Evolutionary conservation across 1,284 basidiomycete species (phyloP).

Genomic region (Agaricales sp.): DNA sequence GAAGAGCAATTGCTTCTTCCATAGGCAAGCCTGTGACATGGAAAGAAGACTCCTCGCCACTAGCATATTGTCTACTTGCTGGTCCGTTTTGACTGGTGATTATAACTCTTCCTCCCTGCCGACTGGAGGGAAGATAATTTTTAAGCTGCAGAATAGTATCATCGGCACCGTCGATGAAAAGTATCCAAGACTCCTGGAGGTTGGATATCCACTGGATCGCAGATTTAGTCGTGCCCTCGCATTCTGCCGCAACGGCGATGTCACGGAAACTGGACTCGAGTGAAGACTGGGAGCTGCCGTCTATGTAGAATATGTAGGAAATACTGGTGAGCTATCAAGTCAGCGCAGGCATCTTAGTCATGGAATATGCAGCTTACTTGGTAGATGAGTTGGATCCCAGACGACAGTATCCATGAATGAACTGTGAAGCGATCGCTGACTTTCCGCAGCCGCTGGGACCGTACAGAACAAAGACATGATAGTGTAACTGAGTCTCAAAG

Average conservation of each 20-base stretch:
- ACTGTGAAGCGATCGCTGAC: not conserved
- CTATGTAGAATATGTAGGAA: not conserved
- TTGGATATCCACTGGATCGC: not conserved
- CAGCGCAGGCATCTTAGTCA: not conserved
- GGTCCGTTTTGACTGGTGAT: not conserved
- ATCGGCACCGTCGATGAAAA: not conserved
- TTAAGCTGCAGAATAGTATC: not conserved
- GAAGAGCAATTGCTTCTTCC: not conserved
- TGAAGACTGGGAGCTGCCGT: not conserved
- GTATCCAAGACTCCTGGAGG: not conserved
- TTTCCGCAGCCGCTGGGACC: not conserved
- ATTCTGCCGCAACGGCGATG: not conserved
- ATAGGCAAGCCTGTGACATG: not conserved
- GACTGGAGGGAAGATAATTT: not conserved
- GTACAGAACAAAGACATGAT: slow-evolving; percentile 1
- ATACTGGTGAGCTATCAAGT: too few relatives aligned
- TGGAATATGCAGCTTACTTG: too few relatives aligned
- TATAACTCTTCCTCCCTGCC: not conserved
- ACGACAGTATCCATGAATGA: slow-evolving; percentile 63
- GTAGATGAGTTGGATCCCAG: slow-evolving; percentile 87
- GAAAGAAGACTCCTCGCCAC: not conserved
- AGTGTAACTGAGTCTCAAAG: not conserved
- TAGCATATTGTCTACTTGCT: not conserved
- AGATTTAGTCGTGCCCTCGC: not conserved
- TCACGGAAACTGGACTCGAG: not conserved